Evolutionary conservation across 495 filamentous ascomycete genomes (phyloP).

Genomic region (Patellaria atrata): DNA sequence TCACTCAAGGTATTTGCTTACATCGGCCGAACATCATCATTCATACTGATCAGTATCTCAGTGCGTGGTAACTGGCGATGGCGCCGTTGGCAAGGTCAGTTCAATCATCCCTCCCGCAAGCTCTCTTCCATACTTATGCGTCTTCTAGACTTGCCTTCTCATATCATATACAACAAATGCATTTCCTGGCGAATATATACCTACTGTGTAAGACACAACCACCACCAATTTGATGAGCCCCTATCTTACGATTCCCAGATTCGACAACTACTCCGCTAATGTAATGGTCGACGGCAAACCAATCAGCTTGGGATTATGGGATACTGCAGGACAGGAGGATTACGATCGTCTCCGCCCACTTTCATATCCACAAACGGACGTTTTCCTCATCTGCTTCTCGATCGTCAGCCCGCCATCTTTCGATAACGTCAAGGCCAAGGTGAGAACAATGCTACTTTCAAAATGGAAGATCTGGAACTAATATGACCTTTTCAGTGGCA

Average conservation of each 20-base stretch:
- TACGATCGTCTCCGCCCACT: slow-evolving; percentile 92
- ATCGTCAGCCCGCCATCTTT: slow-evolving; percentile 95
- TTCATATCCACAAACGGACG: slow-evolving; percentile 95
- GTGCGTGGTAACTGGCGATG: slow-evolving; percentile 98
- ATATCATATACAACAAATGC: slow-evolving; percentile 99
- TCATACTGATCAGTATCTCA: slow-evolving; percentile 29
- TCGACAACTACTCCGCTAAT: slow-evolving; percentile 97
- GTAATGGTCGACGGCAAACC: slow-evolving; percentile 98
- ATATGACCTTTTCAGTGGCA: slow-evolving; percentile 54
- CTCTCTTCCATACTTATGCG: slow-evolving; percentile 1
- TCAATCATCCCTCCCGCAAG: slow-evolving; percentile 13
- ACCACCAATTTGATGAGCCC: slow-evolving; percentile 3
- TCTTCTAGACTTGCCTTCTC: slow-evolving; percentile 78
- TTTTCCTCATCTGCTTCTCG: slow-evolving; percentile 97
- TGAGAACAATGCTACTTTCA: slow-evolving; percentile 25
- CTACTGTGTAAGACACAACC: slow-evolving; percentile 69
- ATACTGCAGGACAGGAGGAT: slow-evolving; percentile 98
- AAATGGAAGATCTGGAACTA: neutral
- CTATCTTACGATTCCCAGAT: slow-evolving; percentile 38
- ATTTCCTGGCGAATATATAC: slow-evolving; percentile 97
- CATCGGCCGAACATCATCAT: neutral
- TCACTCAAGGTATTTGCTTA: slow-evolving; percentile 48
- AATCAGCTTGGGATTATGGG: slow-evolving; percentile 93
- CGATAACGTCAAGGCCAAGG: slow-evolving; percentile 95
- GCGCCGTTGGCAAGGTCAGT: slow-evolving; percentile 92